These are phyloP conservation scores for Grosmannia huntii DNA, from an alignment of 2,329 filamentous ascomycete species.

Conservation along the genomic window DNA sequence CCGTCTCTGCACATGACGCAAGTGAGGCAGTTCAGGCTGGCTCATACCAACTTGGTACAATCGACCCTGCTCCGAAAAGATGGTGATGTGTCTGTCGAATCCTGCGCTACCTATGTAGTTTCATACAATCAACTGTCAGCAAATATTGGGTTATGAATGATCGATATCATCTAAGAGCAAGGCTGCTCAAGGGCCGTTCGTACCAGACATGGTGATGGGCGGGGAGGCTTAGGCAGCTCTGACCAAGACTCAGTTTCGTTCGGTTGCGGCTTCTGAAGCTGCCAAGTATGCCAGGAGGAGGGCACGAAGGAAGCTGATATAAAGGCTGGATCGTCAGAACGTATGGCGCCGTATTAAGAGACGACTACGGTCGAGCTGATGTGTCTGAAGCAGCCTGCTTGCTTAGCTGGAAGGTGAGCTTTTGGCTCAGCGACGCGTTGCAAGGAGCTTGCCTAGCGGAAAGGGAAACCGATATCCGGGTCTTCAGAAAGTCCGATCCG, in stretches of 20 bases:
- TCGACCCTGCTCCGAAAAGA: conserved; percentile 97
- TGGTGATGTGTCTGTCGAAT: conserved; percentile 98
- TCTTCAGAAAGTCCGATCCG: background rate
- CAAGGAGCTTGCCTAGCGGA: conserved; percentile 21
- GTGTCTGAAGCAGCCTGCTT: background rate
- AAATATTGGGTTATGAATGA: background rate
- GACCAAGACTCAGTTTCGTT: background rate
- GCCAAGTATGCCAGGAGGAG: background rate
- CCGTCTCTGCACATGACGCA: background rate
- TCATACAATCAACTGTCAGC: no score
- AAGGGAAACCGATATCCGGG: background rate
- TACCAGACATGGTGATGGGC: conserved; percentile 28
- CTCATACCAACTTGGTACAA: conserved; percentile 97
- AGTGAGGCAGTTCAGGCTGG: background rate
- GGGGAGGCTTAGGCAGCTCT: background rate
- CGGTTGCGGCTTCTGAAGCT: background rate
- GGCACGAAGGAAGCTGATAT: no score
- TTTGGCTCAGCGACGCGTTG: conserved; percentile 21
- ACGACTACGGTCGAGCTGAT: background rate
- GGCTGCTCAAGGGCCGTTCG: conserved; percentile 12
- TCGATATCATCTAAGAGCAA: background rate
- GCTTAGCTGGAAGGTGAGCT: conserved; percentile 14
- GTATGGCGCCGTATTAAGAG: background rate
- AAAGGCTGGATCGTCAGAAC: background rate
- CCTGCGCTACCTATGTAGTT: conserved; percentile 57